Conservation (phyloP, 2,329 filamentous ascomycete species). For the Sporothrix luriei region DNA sequence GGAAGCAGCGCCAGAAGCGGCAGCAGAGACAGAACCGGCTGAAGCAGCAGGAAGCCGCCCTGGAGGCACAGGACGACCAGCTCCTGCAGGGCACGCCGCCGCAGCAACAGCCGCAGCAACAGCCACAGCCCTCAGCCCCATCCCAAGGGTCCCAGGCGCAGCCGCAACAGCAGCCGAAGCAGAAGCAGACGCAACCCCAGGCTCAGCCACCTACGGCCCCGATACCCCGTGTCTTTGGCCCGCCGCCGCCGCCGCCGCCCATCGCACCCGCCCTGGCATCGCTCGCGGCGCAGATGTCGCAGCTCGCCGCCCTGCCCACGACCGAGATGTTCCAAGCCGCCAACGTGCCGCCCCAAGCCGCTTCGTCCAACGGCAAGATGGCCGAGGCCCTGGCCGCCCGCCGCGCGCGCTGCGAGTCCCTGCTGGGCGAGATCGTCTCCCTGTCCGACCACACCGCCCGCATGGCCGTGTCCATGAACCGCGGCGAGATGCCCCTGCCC, state of each 20-base stretch:
- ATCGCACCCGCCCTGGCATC: constrained; percentile 30
- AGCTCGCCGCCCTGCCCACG: constrained; percentile 25
- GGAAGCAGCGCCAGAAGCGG: constrained; percentile 36
- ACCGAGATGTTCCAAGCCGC: constrained; percentile 27
- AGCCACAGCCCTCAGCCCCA: constrained; percentile 4
- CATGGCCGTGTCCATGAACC: constrained; percentile 45
- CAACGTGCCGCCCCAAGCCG: constrained; percentile 26
- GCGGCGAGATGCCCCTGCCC: constrained; percentile 36
- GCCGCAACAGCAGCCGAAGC: not conserved
- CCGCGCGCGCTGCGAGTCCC: constrained; percentile 40
- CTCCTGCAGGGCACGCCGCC: constrained; percentile 18
- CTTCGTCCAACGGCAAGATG: constrained; percentile 31
- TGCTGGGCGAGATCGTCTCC: constrained; percentile 45
- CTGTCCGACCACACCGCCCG: constrained; percentile 51
- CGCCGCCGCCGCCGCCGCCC: constrained; percentile 34
- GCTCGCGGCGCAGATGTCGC: constrained; percentile 33
- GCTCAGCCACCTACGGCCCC: not conserved
- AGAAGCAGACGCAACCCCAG: not conserved
- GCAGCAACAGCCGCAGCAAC: constrained; percentile 18
- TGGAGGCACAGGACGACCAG: constrained; percentile 29
- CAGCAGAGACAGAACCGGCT: constrained; percentile 35
- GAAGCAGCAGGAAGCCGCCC: constrained; percentile 32
- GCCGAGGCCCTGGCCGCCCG: constrained; percentile 34
- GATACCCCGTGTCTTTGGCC: constrained; percentile 35
- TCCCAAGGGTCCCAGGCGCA: constrained; percentile 5